Conservation (phyloP, 1,139 yeast species). For the Dujonia santamariae region DNA sequence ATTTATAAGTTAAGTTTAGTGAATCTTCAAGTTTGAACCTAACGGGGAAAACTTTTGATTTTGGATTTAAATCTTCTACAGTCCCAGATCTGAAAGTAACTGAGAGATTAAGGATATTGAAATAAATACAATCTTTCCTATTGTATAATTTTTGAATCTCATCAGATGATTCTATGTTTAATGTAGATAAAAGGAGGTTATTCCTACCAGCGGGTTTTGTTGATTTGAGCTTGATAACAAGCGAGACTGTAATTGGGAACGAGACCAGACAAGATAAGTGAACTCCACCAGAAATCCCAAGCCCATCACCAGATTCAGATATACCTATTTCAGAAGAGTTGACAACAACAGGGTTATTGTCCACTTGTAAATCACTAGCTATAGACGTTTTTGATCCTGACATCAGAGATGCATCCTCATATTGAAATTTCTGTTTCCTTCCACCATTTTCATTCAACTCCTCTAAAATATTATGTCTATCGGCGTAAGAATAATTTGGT, state of each 20-base stretch:
- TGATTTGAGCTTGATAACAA: slow-evolving; percentile 55
- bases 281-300: no score
- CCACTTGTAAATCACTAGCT: no score
- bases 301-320: no score
- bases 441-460: slow-evolving; percentile 24
- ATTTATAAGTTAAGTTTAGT: slow-evolving; percentile 44
- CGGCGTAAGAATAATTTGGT: slow-evolving; percentile 21
- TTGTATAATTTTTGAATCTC: slow-evolving; percentile 26
- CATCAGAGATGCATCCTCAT: no score
- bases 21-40: slow-evolving; percentile 27
- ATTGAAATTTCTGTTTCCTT: slow-evolving; percentile 1
- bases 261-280: slow-evolving; percentile 5
- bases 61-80: slow-evolving; percentile 26
- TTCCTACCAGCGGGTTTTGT: slow-evolving; percentile 56
- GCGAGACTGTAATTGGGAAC: slow-evolving; percentile 45
- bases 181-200: slow-evolving; percentile 48
- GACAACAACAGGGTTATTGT: no score
- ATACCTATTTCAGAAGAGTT: no score
- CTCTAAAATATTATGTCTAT: slow-evolving; percentile 19
- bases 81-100: slow-evolving; percentile 39
- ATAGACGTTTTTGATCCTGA: no score
- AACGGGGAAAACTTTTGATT: slow-evolving; percentile 27
- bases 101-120: slow-evolving; percentile 39
- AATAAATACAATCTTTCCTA: slow-evolving; percentile 19
- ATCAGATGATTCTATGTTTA: slow-evolving; percentile 56